Percentiles rank a stretch among this genome's conserved stretches.
Evolutionary conservation across 345 rosid genomes (phyloP).

Genomic region (Eucalyptus lansdowneana): DNA sequence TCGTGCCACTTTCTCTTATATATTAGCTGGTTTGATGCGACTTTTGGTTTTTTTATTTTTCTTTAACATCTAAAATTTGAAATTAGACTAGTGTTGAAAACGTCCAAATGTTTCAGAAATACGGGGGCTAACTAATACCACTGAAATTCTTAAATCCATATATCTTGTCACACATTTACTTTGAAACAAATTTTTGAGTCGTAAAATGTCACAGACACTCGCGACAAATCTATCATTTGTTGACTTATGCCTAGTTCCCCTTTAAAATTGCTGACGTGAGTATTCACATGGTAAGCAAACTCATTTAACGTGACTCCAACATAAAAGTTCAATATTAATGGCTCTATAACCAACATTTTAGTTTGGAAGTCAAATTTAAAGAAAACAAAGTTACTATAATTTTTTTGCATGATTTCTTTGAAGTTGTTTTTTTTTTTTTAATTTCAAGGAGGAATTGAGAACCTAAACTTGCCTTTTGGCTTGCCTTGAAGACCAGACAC

Average conservation of each 20-base stretch:
- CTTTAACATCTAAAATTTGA: not conserved
- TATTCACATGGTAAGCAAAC: not conserved
- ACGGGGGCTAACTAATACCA: not conserved
- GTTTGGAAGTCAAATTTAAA: no score
- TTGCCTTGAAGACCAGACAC: not conserved
- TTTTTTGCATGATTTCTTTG: not conserved
- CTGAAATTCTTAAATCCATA: not conserved
- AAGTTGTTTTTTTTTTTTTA: no score
- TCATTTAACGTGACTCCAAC: not conserved
- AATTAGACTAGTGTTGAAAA: not conserved
- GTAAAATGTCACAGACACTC: not conserved
- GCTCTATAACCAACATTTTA: not conserved
- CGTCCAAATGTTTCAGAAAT: not conserved
- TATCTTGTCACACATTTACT: rapidly evolving
- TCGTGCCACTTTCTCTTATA: not conserved
- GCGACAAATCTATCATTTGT: not conserved
- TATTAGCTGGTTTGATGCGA: not conserved
- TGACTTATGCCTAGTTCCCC: not conserved
- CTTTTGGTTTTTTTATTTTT: not conserved
- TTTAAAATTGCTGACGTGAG: not conserved
- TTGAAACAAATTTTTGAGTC: not conserved
- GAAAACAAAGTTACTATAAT: not conserved
- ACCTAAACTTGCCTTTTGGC: not conserved
- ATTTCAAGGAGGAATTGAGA: not conserved
- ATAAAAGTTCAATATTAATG: no score